Percentiles rank a stretch among this genome's conserved stretches.
Evolutionary conservation across 2,329 filamentous ascomycete genomes (phyloP).

Genomic region (Hymenoscyphus fraxineus): DNA sequence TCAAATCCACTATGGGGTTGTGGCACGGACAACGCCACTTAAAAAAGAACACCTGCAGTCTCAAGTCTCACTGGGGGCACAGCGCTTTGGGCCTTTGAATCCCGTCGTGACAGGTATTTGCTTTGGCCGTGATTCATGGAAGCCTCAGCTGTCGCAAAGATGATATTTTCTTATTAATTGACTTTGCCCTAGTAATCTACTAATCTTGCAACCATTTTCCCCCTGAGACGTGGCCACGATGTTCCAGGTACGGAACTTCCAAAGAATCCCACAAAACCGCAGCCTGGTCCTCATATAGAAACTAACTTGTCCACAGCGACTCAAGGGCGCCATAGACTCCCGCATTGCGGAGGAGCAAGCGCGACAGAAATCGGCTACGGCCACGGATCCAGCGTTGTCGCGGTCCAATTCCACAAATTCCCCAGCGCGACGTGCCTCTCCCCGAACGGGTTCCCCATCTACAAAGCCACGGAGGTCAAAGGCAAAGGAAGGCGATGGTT

Average conservation of each 20-base stretch:
- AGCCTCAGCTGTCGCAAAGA: conserved; percentile 6
- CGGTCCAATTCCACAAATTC: conserved; percentile 44
- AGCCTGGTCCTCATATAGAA: conserved; percentile 18
- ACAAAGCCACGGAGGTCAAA: conserved; percentile 27
- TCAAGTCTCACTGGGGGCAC: neutral
- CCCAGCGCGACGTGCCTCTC: conserved; percentile 22
- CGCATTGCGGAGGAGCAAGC: conserved; percentile 90
- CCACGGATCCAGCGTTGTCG: conserved; percentile 34
- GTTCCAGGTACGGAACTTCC: conserved; percentile 31
- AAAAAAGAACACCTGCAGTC: neutral
- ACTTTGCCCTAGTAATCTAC: neutral
- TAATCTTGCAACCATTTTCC: neutral
- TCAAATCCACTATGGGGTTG: neutral
- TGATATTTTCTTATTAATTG: conserved; percentile 18
- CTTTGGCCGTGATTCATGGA: conserved; percentile 2
- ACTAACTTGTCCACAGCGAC: conserved; percentile 50
- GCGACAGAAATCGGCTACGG: conserved; percentile 47
- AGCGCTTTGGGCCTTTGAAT: conserved; percentile 3
- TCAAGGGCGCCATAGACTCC: conserved; percentile 80
- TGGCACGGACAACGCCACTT: neutral
- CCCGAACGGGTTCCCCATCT: conserved; percentile 30
- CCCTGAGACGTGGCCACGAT: conserved; percentile 27
- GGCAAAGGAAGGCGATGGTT: conserved; percentile 30
- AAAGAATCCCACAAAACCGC: conserved; percentile 1
- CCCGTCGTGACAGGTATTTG: conserved; percentile 12